phyloP scores from a whole-genome alignment of 2,329 filamentous ascomycete genomes.

The Colletotrichum sojae region DNA sequence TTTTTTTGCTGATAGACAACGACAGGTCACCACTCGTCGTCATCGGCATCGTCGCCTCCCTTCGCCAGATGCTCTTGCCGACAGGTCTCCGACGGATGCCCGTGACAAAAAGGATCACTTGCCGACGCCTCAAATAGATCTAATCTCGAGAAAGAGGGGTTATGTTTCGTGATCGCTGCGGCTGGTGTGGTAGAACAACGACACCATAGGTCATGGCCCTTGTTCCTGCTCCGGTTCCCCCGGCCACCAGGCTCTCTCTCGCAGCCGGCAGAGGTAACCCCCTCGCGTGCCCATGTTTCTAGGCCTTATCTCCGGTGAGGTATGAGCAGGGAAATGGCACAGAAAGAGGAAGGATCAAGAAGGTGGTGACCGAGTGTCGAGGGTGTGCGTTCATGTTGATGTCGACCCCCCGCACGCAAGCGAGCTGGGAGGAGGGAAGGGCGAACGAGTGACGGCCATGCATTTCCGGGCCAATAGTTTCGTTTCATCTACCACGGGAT shows the following conservation, averaged over 20 bases:
- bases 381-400: background rate
- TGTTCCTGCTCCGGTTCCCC: constrained; percentile 1
- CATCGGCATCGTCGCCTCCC: background rate
- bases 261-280: background rate
- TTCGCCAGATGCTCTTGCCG: constrained; percentile 17
- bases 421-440: background rate
- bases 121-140: constrained; percentile 11
- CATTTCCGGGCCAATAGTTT: constrained; percentile 29
- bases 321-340: constrained; percentile 2
- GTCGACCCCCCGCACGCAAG: constrained; percentile 26
- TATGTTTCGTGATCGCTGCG: constrained; percentile 24
- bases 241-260: constrained; percentile 4
- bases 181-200: constrained; percentile 8
- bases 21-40: background rate
- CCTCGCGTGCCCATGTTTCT: constrained; percentile 9
- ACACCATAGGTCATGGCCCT: constrained; percentile 21
- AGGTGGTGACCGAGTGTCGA: constrained; percentile 6
- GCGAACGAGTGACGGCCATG: background rate
- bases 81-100: constrained; percentile 36
- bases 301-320: constrained; percentile 11
- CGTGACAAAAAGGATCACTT: constrained; percentile 10
- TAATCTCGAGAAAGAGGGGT: constrained; percentile 14
- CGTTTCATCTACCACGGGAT: constrained; percentile 26
- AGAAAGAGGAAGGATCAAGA: constrained; percentile 12
- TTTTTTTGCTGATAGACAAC: background rate